Percentiles rank a stretch among this genome's conserved stretches.
phyloP scores from a whole-genome alignment of 2,329 filamentous ascomycete genomes.

The Alternaria conjuncta region DNA sequence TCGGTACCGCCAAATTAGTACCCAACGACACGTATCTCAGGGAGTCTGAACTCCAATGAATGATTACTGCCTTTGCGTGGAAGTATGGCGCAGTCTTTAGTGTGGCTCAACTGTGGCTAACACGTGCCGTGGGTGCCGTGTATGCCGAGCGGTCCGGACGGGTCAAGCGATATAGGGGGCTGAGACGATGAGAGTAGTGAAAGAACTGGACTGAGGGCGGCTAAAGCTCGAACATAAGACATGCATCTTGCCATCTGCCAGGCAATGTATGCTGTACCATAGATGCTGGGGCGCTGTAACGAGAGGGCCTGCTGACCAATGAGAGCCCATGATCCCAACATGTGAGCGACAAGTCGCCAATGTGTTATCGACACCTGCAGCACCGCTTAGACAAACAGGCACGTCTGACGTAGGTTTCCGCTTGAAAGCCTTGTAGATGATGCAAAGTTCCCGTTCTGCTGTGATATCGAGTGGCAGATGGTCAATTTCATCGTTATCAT shows the following conservation, averaged over 20 bases:
- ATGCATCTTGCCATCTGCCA: not conserved
- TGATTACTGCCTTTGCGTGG: not conserved
- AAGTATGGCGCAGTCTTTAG: not conserved
- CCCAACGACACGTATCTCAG: not conserved
- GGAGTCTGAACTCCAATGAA: not conserved
- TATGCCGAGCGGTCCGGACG: not conserved
- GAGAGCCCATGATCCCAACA: slow-evolving; percentile 1
- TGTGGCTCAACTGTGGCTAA: not conserved
- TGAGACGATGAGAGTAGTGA: not conserved
- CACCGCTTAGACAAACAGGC: not conserved
- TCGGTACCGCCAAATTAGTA: not conserved
- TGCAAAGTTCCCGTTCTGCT: not conserved
- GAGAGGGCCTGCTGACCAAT: slow-evolving; percentile 12
- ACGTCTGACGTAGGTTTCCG: not conserved
- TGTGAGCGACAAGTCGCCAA: slow-evolving; percentile 7
- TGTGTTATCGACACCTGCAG: not conserved
- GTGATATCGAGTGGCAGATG: not conserved
- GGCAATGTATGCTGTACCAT: not conserved
- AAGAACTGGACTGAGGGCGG: not conserved
- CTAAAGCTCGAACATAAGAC: not conserved
- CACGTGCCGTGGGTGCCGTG: not conserved
- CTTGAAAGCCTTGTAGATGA: not conserved
- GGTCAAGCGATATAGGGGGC: not conserved
- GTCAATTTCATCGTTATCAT: not conserved
- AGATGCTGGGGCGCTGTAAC: not conserved